Base-by-base conservation (phyloP, 2,329 filamentous ascomycete genomes). In the Fusarium veterinarium region DNA sequence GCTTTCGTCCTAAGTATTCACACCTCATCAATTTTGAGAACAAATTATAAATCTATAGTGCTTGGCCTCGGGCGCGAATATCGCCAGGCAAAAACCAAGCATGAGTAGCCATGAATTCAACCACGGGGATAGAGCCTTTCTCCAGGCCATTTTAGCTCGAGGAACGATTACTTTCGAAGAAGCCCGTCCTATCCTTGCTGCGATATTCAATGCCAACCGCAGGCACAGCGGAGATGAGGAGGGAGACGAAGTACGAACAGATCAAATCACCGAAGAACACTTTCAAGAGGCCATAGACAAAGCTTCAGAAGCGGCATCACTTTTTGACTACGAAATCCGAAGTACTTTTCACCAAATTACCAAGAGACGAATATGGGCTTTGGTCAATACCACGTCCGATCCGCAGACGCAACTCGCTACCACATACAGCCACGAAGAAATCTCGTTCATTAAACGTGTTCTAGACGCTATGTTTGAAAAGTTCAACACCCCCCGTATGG, bases 381-480 rank as follows among this genome's bases (percentile, higher is more conserved):
- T 99, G 38, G 92, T 98, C 51, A 99, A 99, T 83, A 94, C 92
- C 2, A 92, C 93, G 14, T 94, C 92, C 69, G 96, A 99, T 81
- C 86, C 92, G 0, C 85, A 95, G 67, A 97, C 94, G 0, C 95
- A 98, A 78, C 87, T 98, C 42, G 94, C 95, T 4, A 98, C 96
- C 1, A 90, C 89, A 0, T 93, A 93, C 79, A 89, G 87, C 12
- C 85, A 94, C 1, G 95, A 97, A 74, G 95, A 98, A 83, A 93
- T 98, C 37, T 90, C 93, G 1, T 99, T 94, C 80, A 89, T 98
- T 60, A 96, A 97, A 82, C 88, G 96, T 13, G 81, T 98, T 6
- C 88, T 99, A 2, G 95, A 98, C 80, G 91, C 89, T 75, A 97
- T 99, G 89, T 99, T 98, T 79, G 94, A 97, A 72, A 92, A 90